Conservation (phyloP, 2,329 filamentous ascomycete genomes). For the Davidsoniella australis region DNA sequence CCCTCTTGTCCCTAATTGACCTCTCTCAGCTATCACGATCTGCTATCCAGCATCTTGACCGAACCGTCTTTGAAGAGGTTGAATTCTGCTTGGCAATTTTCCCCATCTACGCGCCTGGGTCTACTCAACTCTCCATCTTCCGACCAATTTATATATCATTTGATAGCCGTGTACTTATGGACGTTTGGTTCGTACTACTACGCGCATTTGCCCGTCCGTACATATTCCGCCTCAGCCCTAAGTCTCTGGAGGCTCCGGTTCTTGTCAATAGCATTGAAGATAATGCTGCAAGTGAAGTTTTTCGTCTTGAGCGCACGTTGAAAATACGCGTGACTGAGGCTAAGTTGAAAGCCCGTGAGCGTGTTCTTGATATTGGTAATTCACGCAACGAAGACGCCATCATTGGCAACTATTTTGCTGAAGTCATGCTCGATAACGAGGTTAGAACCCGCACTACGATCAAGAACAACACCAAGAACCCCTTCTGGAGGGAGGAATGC, state of each 20-base stretch:
- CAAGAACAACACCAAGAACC: conserved; percentile 52
- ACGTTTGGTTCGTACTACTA: conserved; percentile 90
- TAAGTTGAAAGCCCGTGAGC: conserved; percentile 31
- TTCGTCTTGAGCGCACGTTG: conserved; percentile 45
- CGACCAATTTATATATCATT: conserved; percentile 81
- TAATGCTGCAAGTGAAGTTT: conserved; percentile 30
- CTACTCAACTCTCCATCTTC: conserved; percentile 56
- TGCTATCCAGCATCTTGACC: conserved; percentile 78
- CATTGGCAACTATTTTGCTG: conserved; percentile 57
- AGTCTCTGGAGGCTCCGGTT: conserved; percentile 25
- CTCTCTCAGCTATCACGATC: conserved; percentile 77
- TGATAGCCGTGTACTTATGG: conserved; percentile 77
- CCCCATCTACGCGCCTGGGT: conserved; percentile 68
- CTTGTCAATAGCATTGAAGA: conserved; percentile 24
- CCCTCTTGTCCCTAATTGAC: conserved; percentile 66
- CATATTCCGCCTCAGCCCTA: conserved; percentile 50
- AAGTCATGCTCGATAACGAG: conserved; percentile 66
- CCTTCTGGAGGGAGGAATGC: conserved; percentile 70
- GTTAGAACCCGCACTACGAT: conserved; percentile 59
- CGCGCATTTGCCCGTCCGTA: conserved; percentile 86
- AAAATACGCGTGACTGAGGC: conserved; percentile 43
- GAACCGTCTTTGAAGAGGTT: conserved; percentile 67
- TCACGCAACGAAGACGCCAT: conserved; percentile 24
- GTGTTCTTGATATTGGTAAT: conserved; percentile 4
- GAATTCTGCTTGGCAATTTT: conserved; percentile 93